Base-by-base conservation (phyloP, 208 protist species). In the Crithidia expoeki region DNA sequence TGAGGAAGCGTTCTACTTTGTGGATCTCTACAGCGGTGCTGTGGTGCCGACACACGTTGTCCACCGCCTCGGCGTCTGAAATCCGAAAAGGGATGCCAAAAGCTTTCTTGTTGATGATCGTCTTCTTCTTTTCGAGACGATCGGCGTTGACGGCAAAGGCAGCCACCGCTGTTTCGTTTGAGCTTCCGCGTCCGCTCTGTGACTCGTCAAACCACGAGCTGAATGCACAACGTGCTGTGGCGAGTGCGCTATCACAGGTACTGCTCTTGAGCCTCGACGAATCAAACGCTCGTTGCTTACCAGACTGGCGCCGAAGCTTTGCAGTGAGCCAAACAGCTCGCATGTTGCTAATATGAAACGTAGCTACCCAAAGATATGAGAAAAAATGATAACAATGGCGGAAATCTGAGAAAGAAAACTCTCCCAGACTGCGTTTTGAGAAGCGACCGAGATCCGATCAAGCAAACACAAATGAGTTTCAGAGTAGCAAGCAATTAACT, bases 11-110 rank as follows among this genome's bases (percentile, higher is more conserved):
- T 63, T 96, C 82, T 28, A 88, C 75, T 1, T 64, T 73, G 73
- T 89, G 81, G 30, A 93, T 74, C 74, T 85, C 77, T 1, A 96
- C 88, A 9, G 70, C 63, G 11, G 83, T 79, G 32, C 84, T 76
- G 70, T 96, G 89, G 63, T 96, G 86, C 19, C 78, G 75, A 47
- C 86, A 93, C 36, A 94, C 89, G 21, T 79, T 73, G 76, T 94
- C 89, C 9, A 96, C 76, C 9, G 79, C 88, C 72, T 90, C 84
- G n/a, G 71, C 80, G 58, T 92, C 85, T 34, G 65, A 74, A 21
- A 96, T 79, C 61, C 78, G 88, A 74, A 96, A 96, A 14, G 92
- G 82, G 42, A 96, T 94, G 40, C 89, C 92, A 51, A 81, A 79
- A 16, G 88, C 89, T 57, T 90, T 92, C 36, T 80, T 81, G 63